Evolutionary conservation across 257 asterid species (phyloP).

Genomic region (Plantago ovata): DNA sequence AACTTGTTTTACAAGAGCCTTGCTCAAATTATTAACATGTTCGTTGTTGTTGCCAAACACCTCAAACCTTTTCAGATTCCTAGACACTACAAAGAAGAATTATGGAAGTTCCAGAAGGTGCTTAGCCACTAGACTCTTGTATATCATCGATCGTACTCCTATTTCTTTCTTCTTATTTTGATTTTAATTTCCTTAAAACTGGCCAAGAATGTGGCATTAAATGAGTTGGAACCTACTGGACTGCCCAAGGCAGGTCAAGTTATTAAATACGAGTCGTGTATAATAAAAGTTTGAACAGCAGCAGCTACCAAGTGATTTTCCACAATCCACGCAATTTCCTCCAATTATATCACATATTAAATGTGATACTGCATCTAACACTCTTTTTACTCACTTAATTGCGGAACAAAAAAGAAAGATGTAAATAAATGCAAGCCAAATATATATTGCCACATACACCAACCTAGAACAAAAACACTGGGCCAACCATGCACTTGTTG

Average conservation of each 20-base stretch:
- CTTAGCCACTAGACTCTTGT: too few relatives aligned
- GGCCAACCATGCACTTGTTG: conserved; percentile 14
- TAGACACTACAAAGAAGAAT: too few relatives aligned
- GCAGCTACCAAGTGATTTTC: conserved; percentile 26
- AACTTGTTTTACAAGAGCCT: too few relatives aligned
- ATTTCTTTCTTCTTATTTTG: too few relatives aligned
- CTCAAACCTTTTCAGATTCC: too few relatives aligned
- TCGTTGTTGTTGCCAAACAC: too few relatives aligned
- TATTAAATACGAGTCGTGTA: neutral
- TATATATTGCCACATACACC: conserved; percentile 26
- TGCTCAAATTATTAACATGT: too few relatives aligned
- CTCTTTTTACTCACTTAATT: conserved; percentile 13
- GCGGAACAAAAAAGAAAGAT: conserved; percentile 7
- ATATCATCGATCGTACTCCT: too few relatives aligned
- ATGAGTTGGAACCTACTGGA: conserved; percentile 31
- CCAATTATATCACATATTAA: neutral
- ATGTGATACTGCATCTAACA: neutral
- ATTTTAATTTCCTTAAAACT: too few relatives aligned
- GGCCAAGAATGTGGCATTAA: conserved; percentile 19
- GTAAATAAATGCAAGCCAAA: neutral
- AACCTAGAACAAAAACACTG: conserved; percentile 7
- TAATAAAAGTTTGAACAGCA: conserved; percentile 19
- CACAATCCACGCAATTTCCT: conserved; percentile 33
- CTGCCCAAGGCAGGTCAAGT: conserved; percentile 17
- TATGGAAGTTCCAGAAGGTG: too few relatives aligned